Evolutionary conservation across 805 yeast genomes (phyloP).

Genomic region (Metschnikowia drakensbergensis): DNA sequence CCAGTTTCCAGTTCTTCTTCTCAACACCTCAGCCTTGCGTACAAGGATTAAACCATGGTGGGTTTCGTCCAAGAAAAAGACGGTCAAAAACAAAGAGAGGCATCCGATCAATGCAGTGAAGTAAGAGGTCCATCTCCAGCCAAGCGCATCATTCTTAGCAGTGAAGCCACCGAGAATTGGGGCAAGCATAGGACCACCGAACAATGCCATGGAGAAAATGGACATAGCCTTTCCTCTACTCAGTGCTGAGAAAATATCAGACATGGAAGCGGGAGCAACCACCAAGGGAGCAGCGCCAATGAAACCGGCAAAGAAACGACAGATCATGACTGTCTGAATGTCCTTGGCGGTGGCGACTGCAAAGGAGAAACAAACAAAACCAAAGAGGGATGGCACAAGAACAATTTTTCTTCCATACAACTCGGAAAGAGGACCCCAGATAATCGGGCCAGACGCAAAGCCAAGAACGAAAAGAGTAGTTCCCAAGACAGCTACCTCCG

Average conservation of each 20-base stretch:
- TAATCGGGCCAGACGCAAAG: constrained; percentile 86
- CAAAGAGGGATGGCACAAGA: constrained; percentile 51
- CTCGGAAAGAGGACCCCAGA: constrained; percentile 90
- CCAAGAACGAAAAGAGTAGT: constrained; percentile 85
- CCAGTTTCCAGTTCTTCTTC: constrained; percentile 75
- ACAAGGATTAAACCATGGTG: constrained; percentile 67
- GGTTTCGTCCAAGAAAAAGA: constrained; percentile 58
- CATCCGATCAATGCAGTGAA: constrained; percentile 61
- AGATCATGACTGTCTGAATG: constrained; percentile 22
- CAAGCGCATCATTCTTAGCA: constrained; percentile 49
- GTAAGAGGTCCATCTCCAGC: constrained; percentile 84
- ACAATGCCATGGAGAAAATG: constrained; percentile 33
- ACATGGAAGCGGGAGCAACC: constrained; percentile 23
- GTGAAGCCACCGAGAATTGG: constrained; percentile 55
- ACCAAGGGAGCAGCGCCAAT: constrained; percentile 25
- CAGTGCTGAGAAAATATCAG: constrained; percentile 19
- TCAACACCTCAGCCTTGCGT: constrained; percentile 57
- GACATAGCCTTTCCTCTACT: constrained; percentile 23
- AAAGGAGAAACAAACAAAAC: constrained; percentile 57
- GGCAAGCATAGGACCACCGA: constrained; percentile 23
- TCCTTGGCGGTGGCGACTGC: constrained; percentile 24
- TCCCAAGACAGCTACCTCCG: constrained; percentile 68
- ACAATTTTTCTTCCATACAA: constrained; percentile 67
- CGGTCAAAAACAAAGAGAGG: constrained; percentile 35
- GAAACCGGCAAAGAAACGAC: constrained; percentile 25